Conservation (phyloP, 2,329 filamentous ascomycete genomes). For the Ceratocystis destructans region DNA sequence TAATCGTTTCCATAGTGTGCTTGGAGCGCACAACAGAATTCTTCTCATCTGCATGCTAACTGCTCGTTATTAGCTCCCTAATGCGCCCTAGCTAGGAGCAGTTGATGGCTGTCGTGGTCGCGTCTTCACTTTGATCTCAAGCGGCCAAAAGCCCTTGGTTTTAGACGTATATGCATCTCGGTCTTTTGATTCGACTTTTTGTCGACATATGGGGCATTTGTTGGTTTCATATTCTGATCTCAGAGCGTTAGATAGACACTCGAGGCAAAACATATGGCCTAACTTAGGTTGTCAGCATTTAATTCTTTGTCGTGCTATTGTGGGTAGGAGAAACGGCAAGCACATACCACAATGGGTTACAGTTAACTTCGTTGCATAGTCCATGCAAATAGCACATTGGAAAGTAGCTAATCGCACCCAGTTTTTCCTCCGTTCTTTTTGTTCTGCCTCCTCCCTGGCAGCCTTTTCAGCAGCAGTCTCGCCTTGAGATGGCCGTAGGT, state of each 20-base stretch:
- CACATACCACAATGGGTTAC: constrained; percentile 53
- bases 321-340: not conserved
- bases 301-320: not conserved
- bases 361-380: constrained; percentile 42
- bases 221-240: constrained; percentile 42
- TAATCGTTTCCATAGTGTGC: too few relatives aligned
- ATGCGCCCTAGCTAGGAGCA: not conserved
- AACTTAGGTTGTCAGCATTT: constrained; percentile 9
- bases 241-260: constrained; percentile 48
- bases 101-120: constrained; percentile 31
- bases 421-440: constrained; percentile 34
- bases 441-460: constrained; percentile 21
- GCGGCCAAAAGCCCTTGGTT: constrained; percentile 41
- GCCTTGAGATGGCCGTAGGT: constrained; percentile 4
- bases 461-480: constrained; percentile 9
- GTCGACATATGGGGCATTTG: constrained; percentile 50
- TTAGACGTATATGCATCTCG: constrained; percentile 31
- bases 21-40: too few relatives aligned
- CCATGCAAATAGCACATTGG: constrained; percentile 56
- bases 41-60: too few relatives aligned
- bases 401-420: constrained; percentile 40
- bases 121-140: constrained; percentile 51
- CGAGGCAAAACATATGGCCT: constrained; percentile 50
- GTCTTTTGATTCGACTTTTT: constrained; percentile 39
- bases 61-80: not conserved